Evolutionary conservation across 2,329 filamentous ascomycete species (phyloP).

Genomic region (Paramyrothecium roridum): DNA sequence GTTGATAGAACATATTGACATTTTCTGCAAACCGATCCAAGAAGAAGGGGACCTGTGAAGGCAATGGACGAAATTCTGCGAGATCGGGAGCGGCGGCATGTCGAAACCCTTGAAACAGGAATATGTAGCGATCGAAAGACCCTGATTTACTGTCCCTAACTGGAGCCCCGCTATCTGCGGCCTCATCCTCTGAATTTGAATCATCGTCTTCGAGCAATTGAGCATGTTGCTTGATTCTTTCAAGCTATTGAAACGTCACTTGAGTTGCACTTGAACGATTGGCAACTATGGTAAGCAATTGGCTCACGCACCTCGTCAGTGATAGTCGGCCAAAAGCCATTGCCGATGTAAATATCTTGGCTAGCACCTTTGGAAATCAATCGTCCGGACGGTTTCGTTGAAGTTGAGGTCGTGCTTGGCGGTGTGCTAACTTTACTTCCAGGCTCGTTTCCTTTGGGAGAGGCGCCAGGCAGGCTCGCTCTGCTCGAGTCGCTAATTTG

Average conservation of each 20-base stretch:
- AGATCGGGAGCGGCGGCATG: constrained; percentile 24
- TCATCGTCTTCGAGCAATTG: constrained; percentile 20
- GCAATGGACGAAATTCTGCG: constrained; percentile 43
- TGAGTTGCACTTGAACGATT: no score
- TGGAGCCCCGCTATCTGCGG: constrained; percentile 25
- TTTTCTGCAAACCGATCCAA: constrained; percentile 49
- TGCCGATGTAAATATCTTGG: constrained; percentile 46
- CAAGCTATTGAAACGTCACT: constrained; percentile 34
- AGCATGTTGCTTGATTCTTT: constrained; percentile 39
- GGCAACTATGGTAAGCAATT: no score
- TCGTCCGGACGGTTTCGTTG: constrained; percentile 22
- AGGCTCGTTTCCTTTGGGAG: constrained; percentile 21
- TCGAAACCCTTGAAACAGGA: constrained; percentile 46
- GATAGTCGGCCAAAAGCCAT: constrained; percentile 53
- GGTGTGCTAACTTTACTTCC: neutral
- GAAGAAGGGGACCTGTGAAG: constrained; percentile 53
- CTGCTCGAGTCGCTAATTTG: constrained; percentile 3
- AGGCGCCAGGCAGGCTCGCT: constrained; percentile 12
- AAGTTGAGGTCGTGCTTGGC: no score
- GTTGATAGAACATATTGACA: constrained; percentile 40
- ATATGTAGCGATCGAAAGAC: constrained; percentile 44
- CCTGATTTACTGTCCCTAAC: constrained; percentile 34
- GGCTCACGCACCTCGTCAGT: constrained; percentile 45
- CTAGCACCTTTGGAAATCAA: constrained; percentile 46
- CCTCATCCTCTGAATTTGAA: constrained; percentile 35